phyloP scores from a whole-genome alignment of 495 filamentous ascomycete genomes.

The Hypoxylon subgilvum region DNA sequence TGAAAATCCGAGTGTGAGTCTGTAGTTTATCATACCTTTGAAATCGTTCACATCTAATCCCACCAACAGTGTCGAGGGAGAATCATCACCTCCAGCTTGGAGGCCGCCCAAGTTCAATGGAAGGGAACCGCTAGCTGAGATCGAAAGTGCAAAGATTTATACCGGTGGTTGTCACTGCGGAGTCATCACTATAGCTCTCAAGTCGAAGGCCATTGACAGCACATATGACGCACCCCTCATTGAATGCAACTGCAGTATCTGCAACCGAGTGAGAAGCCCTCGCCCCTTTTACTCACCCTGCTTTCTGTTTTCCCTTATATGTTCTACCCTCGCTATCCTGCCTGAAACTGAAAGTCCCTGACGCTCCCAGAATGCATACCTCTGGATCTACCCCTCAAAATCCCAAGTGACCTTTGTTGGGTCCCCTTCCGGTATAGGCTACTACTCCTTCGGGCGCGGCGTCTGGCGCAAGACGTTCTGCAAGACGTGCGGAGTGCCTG shows the following conservation, averaged over 20 bases:
- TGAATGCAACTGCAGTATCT: constrained; percentile 42
- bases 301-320: too few species aligned
- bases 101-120: constrained; percentile 25
- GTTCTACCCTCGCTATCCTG: constrained; percentile 5
- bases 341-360: not conserved
- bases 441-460: constrained; percentile 39
- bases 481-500: constrained; percentile 33
- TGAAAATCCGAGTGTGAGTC: constrained; percentile 27
- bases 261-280: constrained; percentile 31
- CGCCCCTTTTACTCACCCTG: not conserved
- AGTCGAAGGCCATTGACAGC: constrained; percentile 31
- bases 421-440: constrained; percentile 6
- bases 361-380: constrained; percentile 20
- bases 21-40: too few species aligned
- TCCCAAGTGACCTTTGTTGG: constrained; percentile 23
- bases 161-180: constrained; percentile 47
- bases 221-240: constrained; percentile 31
- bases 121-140: constrained; percentile 18
- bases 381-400: constrained; percentile 33
- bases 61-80: constrained; percentile 28
- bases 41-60: too few species aligned
- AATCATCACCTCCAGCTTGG: constrained; percentile 18
- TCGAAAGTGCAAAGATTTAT: constrained; percentile 34
- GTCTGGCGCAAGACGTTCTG: constrained; percentile 41
- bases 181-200: constrained; percentile 37